These are phyloP conservation scores for Cicer arietinum DNA, from an alignment of 306 rosid genomes.

Conservation along the genomic window DNA sequence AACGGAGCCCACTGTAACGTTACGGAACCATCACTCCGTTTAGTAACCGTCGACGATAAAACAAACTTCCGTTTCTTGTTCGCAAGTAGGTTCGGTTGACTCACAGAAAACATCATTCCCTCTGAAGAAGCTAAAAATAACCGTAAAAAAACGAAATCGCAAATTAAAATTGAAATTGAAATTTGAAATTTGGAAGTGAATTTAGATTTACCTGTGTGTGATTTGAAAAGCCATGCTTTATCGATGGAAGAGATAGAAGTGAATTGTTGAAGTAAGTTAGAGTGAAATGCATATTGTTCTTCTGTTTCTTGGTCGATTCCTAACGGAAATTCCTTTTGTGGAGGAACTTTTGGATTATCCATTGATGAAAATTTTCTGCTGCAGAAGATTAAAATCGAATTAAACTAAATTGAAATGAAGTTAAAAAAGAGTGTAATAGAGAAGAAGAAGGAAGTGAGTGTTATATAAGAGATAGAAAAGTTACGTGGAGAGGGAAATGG, in stretches of 20 bases:
- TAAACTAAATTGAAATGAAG: not conserved
- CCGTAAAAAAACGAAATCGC: not conserved
- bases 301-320: constrained; percentile 65
- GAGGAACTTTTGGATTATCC: constrained; percentile 55
- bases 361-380: constrained; percentile 57
- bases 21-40: constrained; percentile 50
- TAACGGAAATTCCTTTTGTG: constrained; percentile 50
- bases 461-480: not conserved
- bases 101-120: constrained; percentile 65
- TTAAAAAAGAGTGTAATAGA: not conserved
- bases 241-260: constrained; percentile 64
- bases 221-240: constrained; percentile 79
- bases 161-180: not conserved
- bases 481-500: constrained; percentile 39
- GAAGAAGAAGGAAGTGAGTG: not conserved
- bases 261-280: constrained; percentile 76
- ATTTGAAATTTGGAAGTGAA: not conserved
- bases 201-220: constrained; percentile 50
- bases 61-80: constrained; percentile 77
- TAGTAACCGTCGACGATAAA: constrained; percentile 62
- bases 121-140: constrained; percentile 37
- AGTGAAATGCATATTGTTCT: constrained; percentile 71
- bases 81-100: constrained; percentile 79
- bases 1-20: constrained; percentile 79
- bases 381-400: constrained; percentile 7